phyloP scores from a whole-genome alignment of 2,329 filamentous ascomycete species.

The Phyllosticta ampelicida region DNA sequence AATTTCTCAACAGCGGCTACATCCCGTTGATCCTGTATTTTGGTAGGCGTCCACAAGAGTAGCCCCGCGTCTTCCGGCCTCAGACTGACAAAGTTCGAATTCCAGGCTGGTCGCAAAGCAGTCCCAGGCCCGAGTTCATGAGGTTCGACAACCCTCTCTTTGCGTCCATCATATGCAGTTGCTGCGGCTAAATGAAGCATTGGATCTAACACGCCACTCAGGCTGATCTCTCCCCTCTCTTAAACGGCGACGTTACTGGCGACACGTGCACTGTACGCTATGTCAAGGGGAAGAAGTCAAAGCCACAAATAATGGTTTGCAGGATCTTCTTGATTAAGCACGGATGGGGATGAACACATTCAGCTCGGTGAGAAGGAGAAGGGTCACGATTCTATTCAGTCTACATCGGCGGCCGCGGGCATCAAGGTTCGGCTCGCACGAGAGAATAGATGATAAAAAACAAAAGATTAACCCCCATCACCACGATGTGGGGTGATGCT shows the following conservation, averaged over 20 bases:
- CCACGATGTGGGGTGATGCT: neutral
- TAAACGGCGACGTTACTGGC: neutral
- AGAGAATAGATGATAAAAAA: too few species aligned
- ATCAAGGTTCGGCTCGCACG: neutral
- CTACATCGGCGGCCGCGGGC: neutral
- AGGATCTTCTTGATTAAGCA: neutral
- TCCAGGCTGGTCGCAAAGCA: slow-evolving; percentile 83
- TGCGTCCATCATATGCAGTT: neutral
- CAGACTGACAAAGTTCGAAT: neutral
- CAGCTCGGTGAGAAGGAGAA: neutral
- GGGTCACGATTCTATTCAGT: neutral
- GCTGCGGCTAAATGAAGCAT: neutral
- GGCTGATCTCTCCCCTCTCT: neutral
- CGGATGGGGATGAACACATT: neutral
- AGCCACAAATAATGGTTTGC: neutral
- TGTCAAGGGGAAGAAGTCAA: neutral
- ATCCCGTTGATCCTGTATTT: slow-evolving; percentile 94
- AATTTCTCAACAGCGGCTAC: slow-evolving; percentile 61
- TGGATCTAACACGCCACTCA: neutral
- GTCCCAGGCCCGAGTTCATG: slow-evolving; percentile 73
- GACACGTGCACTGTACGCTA: neutral
- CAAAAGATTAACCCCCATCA: too few species aligned
- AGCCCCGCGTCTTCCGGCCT: too few species aligned
- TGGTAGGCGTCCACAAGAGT: slow-evolving; percentile 44
- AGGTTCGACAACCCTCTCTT: slow-evolving; percentile 36